These are phyloP conservation scores for Phaseolus coccineus DNA, from an alignment of 331 rosid genomes.

Conservation along the genomic window DNA sequence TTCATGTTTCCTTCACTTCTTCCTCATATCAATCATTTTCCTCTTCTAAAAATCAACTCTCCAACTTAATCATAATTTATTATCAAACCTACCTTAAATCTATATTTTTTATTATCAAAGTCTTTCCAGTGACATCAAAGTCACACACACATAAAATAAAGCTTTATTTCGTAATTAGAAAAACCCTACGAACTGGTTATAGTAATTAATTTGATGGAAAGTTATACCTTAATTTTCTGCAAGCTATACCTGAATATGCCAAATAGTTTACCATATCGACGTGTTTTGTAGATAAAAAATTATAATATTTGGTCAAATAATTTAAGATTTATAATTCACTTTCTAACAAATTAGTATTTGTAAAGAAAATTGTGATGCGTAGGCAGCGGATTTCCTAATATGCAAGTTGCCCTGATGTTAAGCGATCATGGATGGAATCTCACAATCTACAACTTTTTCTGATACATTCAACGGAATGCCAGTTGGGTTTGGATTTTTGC, in stretches of 20 bases:
- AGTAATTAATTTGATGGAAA: conserved; percentile 25
- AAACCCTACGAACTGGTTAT: background rate
- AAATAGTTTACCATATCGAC: background rate
- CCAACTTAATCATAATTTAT: too few species aligned
- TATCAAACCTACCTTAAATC: too few species aligned
- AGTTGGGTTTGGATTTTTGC: conserved; percentile 57
- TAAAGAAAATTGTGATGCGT: background rate
- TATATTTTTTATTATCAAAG: too few species aligned
- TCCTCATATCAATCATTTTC: too few species aligned
- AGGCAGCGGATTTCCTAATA: conserved; percentile 4
- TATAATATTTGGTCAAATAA: too few species aligned
- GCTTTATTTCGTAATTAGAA: too few species aligned
- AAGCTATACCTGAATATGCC: background rate
- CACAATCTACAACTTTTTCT: conserved; percentile 46
- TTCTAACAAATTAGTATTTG: too few species aligned
- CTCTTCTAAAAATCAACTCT: too few species aligned
- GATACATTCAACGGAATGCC: conserved; percentile 71
- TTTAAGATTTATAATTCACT: too few species aligned
- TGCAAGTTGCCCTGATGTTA: conserved; percentile 45
- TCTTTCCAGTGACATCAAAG: too few species aligned
- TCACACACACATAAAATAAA: background rate
- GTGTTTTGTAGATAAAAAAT: too few species aligned
- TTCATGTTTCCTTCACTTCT: too few species aligned
- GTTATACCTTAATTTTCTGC: background rate
- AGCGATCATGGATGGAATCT: conserved; percentile 57